Evolutionary conservation across 2,329 filamentous ascomycete species (phyloP), one percentile per base, ranked within the genome.

Genomic region (Phialophora verrucosa): DNA sequence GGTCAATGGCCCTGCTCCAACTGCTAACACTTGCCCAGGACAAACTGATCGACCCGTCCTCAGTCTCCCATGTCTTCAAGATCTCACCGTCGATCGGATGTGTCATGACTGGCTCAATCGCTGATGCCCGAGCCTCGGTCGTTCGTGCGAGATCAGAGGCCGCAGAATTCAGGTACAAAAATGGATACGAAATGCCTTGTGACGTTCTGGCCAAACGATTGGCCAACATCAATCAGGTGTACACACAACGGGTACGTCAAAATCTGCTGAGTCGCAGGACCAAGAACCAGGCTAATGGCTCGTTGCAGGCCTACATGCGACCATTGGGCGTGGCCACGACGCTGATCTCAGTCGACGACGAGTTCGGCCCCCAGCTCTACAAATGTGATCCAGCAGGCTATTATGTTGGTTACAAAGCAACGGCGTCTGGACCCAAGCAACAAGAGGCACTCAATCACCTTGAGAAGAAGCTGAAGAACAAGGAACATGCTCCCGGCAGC

Each of bases 391-490:
- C 95, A 57, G 95, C 95, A 64, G 95, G 95, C 67, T 99, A 99
- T 85, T 98, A 95, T 78, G 93, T 94, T 64, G 95, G 95, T 72
- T 99, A 98, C 89, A 98, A 98, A 84, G 95, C 92, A 73, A 98
- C 95, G 55, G 92, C 95, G 61, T 96, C 95, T 7, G 95, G 95
- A 5, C 95, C 95, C 62, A 99, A 99, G 84, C 94, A 97, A 80
- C 95, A 99, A 80, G 95, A 99, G 85, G 95, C 95, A 70, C 88
- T 98, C 78, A 99, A 99, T 82, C 93, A 96, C 80, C 85, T 99
- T 66, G 95, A 99, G 87, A 98, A 98, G 90, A 98, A 98, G 87
- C 88, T 99, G 80, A 97, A 97, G 85, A 97, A 97, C 89, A 97
- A 97, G 88, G 93, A 98, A 76, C 85, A 87, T 75, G 95, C 94